These are phyloP conservation scores for Sechiopsis laciniata DNA, from an alignment of 306 rosid species.

Conservation along the genomic window DNA sequence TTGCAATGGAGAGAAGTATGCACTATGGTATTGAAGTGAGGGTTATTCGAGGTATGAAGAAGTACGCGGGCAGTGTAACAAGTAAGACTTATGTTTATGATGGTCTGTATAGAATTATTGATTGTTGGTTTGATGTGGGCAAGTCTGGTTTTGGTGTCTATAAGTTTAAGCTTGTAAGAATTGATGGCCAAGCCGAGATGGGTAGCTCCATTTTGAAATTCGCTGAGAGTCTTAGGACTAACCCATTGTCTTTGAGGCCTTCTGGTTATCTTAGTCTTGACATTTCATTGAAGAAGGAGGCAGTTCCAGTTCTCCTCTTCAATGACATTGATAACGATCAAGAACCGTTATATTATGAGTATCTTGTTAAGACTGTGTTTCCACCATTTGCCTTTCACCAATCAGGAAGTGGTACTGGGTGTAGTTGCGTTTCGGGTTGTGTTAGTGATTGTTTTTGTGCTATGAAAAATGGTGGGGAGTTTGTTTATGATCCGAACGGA, in stretches of 20 bases:
- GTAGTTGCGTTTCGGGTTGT: slow-evolving; percentile 55
- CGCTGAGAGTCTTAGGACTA: slow-evolving; percentile 47
- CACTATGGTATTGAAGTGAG: slow-evolving; percentile 88
- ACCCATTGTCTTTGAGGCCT: slow-evolving; percentile 48
- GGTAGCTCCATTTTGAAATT: slow-evolving; percentile 59
- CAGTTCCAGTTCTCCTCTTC: slow-evolving; percentile 45
- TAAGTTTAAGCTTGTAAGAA: slow-evolving; percentile 69
- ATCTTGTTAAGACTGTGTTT: slow-evolving; percentile 54
- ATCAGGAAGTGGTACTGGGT: slow-evolving; percentile 51
- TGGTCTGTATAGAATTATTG: slow-evolving; percentile 68
- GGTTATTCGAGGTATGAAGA: slow-evolving; percentile 63
- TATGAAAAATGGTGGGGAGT: slow-evolving; percentile 67
- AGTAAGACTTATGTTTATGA: slow-evolving; percentile 80
- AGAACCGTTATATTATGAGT: slow-evolving; percentile 60
- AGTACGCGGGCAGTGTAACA: slow-evolving; percentile 40
- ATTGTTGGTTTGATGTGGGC: slow-evolving; percentile 89
- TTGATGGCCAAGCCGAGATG: slow-evolving; percentile 81
- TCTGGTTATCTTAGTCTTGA: slow-evolving; percentile 56
- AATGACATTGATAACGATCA: slow-evolving; percentile 63
- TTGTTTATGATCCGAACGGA: slow-evolving; percentile 62
- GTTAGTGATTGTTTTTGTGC: slow-evolving; percentile 63
- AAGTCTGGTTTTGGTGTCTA: slow-evolving; percentile 89
- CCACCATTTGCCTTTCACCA: slow-evolving; percentile 60
- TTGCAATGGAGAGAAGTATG: slow-evolving; percentile 91
- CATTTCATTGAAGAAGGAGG: slow-evolving; percentile 54